Base-by-base conservation (phyloP, 139 green algal species). In the Gonium pectorale region DNA sequence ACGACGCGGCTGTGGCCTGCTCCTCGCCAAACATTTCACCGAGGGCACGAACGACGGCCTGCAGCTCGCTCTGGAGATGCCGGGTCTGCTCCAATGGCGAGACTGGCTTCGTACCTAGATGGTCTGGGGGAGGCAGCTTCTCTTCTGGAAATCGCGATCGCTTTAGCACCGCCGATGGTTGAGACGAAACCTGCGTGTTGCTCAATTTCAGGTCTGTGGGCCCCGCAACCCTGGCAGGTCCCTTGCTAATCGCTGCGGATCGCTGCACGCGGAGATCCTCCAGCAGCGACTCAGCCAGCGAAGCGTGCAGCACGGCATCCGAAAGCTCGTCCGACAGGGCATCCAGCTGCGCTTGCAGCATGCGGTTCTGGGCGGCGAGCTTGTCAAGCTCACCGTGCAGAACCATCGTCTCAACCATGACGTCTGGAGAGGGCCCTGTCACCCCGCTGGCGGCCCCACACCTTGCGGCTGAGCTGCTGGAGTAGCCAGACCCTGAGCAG, bases 391-490 rank as follows among this genome's bases (percentile, higher is more conserved):
- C 79, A 26, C 79, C 79, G 29, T 85, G 79, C 64, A 85, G 66
- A 2, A 21, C 79, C 1, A 85, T 46, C 15, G 79, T 85, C 49
- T 85, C 79, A 64, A 85, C 77, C 79, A 85, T 85, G 4, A 85
- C 7, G 59, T 73, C 60, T 4, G 77, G n/a, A n/a, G n/a, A n/a
- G n/a, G n/a, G n/a, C n/a, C n/a, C n/a, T n/a, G n/a, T n/a, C n/a
- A n/a, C n/a, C n/a, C n/a, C n/a, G n/a, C n/a, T n/a, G n/a, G n/a
- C n/a, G n/a, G n/a, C n/a, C n/a, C n/a, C n/a, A n/a, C n/a, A n/a
- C n/a, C n/a, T n/a, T n/a, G n/a, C n/a, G n/a, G n/a, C n/a, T n/a
- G n/a, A n/a, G n/a, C n/a, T n/a, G n/a, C n/a, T n/a, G n/a, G n/a
- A n/a, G n/a, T n/a, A n/a, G n/a, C n/a, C n/a, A n/a, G n/a, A n/a